phyloP scores from a whole-genome alignment of 1,139 yeast species.

The Lodderomyces orthopsilosis region DNA sequence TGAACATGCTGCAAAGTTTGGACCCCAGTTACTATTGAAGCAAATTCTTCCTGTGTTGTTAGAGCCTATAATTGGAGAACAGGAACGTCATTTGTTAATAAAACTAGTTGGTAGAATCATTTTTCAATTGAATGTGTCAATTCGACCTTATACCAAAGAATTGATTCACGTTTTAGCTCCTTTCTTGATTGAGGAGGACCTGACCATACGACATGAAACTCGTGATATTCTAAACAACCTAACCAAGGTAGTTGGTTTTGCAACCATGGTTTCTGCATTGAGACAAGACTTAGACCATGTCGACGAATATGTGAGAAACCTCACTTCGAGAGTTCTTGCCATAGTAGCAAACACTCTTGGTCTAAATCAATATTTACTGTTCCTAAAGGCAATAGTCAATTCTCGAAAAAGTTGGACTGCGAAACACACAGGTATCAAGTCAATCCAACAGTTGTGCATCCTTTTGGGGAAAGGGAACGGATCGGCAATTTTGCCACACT shows the following conservation, averaged over 20 bases:
- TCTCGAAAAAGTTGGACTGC: constrained; percentile 84
- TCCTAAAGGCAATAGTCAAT: constrained; percentile 75
- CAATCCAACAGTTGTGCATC: constrained; percentile 72
- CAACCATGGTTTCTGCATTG: constrained; percentile 71
- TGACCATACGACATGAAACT: constrained; percentile 70
- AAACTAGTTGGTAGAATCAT: constrained; percentile 72
- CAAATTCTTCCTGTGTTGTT: constrained; percentile 70
- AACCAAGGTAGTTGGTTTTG: constrained; percentile 79
- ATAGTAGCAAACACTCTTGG: constrained; percentile 84
- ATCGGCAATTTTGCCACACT: constrained; percentile 60
- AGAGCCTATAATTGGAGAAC: constrained; percentile 74
- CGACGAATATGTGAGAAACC: constrained; percentile 79
- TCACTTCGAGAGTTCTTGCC: constrained; percentile 79
- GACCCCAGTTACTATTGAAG: constrained; percentile 67
- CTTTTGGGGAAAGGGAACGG: constrained; percentile 66
- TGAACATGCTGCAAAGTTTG: constrained; percentile 62
- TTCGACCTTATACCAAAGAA: constrained; percentile 73
- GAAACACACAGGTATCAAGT: constrained; percentile 81
- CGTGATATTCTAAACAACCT: constrained; percentile 74
- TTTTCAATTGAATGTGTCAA: constrained; percentile 58
- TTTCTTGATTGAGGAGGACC: constrained; percentile 75
- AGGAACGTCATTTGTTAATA: constrained; percentile 78
- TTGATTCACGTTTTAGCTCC: constrained; percentile 78
- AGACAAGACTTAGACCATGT: constrained; percentile 80
- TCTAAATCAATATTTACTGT: constrained; percentile 67